A percentile compares a stretch with the other conserved stretches of the same genome.
phyloP scores from a whole-genome alignment of 805 yeast species.

The Monosporozyma yasuniensis region DNA sequence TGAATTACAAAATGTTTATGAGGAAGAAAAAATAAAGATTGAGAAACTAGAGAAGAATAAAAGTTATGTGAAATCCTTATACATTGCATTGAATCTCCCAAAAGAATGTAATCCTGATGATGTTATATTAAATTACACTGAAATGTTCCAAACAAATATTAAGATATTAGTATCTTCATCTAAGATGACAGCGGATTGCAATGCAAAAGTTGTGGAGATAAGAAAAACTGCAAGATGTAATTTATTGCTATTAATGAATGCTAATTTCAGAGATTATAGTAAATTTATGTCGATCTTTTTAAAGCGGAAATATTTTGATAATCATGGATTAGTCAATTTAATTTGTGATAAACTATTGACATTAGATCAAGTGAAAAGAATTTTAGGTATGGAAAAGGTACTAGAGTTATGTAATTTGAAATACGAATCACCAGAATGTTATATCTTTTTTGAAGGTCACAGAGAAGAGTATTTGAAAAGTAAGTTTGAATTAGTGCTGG shows the following conservation, averaged over 20 bases:
- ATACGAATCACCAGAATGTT: constrained; percentile 3
- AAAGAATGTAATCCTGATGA: constrained; percentile 4
- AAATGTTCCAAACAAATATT: constrained; percentile 25
- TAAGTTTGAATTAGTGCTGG: constrained; percentile 15
- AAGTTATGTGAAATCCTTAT: constrained; percentile 10
- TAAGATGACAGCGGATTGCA: not conserved
- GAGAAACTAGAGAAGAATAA: constrained; percentile 17
- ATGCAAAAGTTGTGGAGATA: not conserved
- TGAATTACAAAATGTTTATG: constrained; percentile 21
- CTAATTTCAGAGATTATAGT: constrained; percentile 21
- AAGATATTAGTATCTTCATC: constrained; percentile 12
- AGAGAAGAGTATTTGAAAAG: constrained; percentile 17
- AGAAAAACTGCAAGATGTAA: constrained; percentile 13
- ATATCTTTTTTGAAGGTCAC: constrained; percentile 16
- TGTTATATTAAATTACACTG: constrained; percentile 14
- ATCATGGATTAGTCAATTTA: constrained; percentile 15
- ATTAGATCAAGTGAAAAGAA: constrained; percentile 21
- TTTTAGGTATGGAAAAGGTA: constrained; percentile 14
- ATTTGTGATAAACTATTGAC: constrained; percentile 23
- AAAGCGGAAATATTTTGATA: constrained; percentile 22
- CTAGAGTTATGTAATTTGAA: constrained; percentile 9
- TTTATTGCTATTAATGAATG: constrained; percentile 17
- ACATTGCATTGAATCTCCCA: constrained; percentile 8
- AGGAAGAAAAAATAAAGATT: constrained; percentile 22
- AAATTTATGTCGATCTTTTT: constrained; percentile 27